These are phyloP conservation scores for Earliella scabrosa DNA, from an alignment of 1,284 basidiomycete genomes.

Conservation along the genomic window DNA sequence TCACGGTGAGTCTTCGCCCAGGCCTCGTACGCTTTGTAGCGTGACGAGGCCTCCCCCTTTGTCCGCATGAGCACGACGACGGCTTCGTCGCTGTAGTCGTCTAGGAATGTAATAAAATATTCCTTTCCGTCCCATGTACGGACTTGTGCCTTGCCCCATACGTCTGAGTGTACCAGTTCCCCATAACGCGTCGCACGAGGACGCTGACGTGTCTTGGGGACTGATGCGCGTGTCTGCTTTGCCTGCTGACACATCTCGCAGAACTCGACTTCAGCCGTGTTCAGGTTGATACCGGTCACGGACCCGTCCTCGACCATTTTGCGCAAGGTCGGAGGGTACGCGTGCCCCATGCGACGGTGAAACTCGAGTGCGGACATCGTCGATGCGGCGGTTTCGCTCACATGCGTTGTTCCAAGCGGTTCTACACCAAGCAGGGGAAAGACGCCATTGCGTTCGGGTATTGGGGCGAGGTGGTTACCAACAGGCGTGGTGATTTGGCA, in stretches of 20 bases:
- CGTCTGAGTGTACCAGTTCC: constrained; percentile 40
- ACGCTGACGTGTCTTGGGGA: constrained; percentile 38
- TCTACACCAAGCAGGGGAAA: not conserved
- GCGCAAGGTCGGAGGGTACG: constrained; percentile 28
- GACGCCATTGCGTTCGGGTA: not conserved
- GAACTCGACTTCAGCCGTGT: constrained; percentile 19
- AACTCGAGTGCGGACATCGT: constrained; percentile 25
- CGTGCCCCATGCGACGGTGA: constrained; percentile 40
- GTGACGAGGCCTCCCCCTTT: constrained; percentile 28
- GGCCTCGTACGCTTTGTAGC: constrained; percentile 29
- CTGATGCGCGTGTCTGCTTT: constrained; percentile 33
- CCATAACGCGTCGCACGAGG: constrained; percentile 32
- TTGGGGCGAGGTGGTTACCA: not conserved
- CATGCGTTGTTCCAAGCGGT: not conserved
- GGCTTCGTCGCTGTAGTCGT: constrained; percentile 26
- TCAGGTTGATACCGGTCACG: constrained; percentile 36
- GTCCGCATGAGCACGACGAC: constrained; percentile 25
- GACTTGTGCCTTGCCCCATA: constrained; percentile 41
- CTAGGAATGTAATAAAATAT: constrained; percentile 34
- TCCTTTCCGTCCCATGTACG: constrained; percentile 26
- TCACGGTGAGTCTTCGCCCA: constrained; percentile 16
- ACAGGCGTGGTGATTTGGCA: not conserved
- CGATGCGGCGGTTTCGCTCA: constrained; percentile 1
- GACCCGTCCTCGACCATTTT: constrained; percentile 33
- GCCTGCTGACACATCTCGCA: constrained; percentile 36